Base-by-base conservation (phyloP, 495 filamentous ascomycete genomes). In the Filosporella fistucella region DNA sequence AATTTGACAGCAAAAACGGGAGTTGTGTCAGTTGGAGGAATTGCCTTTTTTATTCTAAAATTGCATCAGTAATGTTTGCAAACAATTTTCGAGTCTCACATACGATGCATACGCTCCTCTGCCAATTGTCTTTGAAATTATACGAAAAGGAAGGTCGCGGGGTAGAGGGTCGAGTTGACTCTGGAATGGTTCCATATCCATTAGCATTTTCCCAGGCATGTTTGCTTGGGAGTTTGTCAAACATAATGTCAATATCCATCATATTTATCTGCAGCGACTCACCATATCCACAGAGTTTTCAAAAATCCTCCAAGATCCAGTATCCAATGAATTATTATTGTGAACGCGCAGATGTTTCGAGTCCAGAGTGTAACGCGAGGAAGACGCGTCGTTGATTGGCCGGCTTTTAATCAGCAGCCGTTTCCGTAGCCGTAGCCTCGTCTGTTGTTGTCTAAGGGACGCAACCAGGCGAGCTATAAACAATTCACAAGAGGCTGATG, bases 1-100 rank as follows among this genome's bases (percentile, higher is more conserved):
- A 97, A 88, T 68, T 99, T 99, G 63, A 96, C 89, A 7, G 93
- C 93, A 66, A 99, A 96, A 58, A 97, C 70, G 3, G 89, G 89
- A 23, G 75, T 77, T 12, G 78, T 65, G 14, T 76, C 64, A 51
- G 85, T 70, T 22, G 83, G 65, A 13, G 90, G 90, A 43, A 77
- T 78, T 23, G 91, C 93, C 72, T 96, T 98, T 66, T 95, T 95
- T 59, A 98, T 91, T 53, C 91, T 97, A 61, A 1, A 34, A 29
- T 34, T 8, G 35, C 29, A 41, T 63, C 46, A 65, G 62, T 32
- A 56, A 53, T 30, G 36, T 38, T 52, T 43, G 16, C 4, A n/a
- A 12, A 8, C 6, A 22, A 5, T 20, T 3, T 21, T 17, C 4
- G 25, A 18, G 24, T 12, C 16, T 45, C 14, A 69, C 85, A 67